Evolutionary conservation across 805 yeast species (phyloP), one percentile per base, ranked within the genome.

Genomic region (Yarrowia porcina): DNA sequence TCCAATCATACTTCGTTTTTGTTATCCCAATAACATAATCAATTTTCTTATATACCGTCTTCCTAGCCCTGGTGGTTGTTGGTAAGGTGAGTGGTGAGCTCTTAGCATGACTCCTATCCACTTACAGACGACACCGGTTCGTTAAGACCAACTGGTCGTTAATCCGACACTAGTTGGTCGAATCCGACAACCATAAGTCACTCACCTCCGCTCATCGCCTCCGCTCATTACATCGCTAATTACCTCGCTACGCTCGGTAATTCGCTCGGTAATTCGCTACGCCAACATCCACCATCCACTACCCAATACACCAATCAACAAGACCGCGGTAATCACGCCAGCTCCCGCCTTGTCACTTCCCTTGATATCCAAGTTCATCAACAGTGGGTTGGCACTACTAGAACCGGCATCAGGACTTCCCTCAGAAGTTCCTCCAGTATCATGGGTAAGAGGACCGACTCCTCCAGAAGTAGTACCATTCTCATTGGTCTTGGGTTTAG

Each of bases 311-410:
- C 79, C 71, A 1, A 83, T 82, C 66, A 90, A 73, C 0, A 88
- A 85, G 6, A 90, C 73, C 0, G 92, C 96, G 0, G 99, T 93
- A 44, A 90, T 73, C 21, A 92, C 77, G 52, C 96, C 96, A 1
- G 97, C 97, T 56, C 98, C 98, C 1, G 90, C 97, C 69, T 80
- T 82, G 71, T 90, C 97, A 65, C 82, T 84, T 0, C 77, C 73
- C 0, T 83, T 77, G 44, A 91, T 83, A 0, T 72, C 75, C 21
- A 68, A 64, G 5, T 56, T 41, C 30, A 20, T 56, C 20, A 56
- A 8, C 27, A 56, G 30, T 4, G 61, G 61, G 49, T 56, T 56
- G 1, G 49, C 28, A 45, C 76, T 74, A 36, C 75, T 68, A 47
- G 81, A 75, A 17, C 60, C 63, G 1, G 63, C 54, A 15, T 59